Percentiles rank a stretch among this genome's conserved stretches.
phyloP scores from a whole-genome alignment of 768 basidiomycete genomes.

The Podaxis sp. region DNA sequence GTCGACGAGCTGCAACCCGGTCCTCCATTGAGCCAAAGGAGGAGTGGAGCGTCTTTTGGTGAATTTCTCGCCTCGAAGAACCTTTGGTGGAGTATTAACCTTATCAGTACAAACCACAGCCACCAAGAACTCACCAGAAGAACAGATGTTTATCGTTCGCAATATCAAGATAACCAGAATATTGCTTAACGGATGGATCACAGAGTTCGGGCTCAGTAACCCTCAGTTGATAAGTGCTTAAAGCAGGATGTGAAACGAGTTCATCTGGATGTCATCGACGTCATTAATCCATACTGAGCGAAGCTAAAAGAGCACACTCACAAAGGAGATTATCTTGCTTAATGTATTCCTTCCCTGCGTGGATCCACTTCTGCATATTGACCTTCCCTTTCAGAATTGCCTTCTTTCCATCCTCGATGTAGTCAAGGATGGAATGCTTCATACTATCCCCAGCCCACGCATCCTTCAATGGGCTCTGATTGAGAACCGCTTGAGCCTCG shows the following conservation, averaged over 20 bases:
- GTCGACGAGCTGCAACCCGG: conserved; percentile 73
- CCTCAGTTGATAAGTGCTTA: conserved; percentile 52
- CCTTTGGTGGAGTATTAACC: conserved; percentile 38
- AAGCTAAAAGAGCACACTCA: conserved; percentile 33
- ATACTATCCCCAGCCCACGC: conserved; percentile 11
- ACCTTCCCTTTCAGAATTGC: conserved; percentile 42
- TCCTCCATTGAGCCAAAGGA: conserved; percentile 90
- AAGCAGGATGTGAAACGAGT: conserved; percentile 53
- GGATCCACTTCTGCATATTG: conserved; percentile 58
- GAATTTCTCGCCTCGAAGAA: conserved; percentile 84
- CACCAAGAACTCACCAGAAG: conserved; percentile 63
- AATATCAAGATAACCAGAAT: conserved; percentile 83
- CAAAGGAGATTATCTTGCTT: conserved; percentile 72
- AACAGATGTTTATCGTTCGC: conserved; percentile 80
- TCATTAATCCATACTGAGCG: neutral
- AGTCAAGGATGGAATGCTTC: conserved; percentile 29
- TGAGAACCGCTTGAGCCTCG: conserved; percentile 6
- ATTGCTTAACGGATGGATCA: conserved; percentile 76
- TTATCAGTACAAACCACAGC: neutral
- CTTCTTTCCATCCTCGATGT: conserved; percentile 42
- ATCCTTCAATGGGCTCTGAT: neutral
- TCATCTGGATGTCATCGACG: conserved; percentile 48
- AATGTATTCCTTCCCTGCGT: conserved; percentile 63
- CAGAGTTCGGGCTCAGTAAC: conserved; percentile 71
- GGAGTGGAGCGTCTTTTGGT: conserved; percentile 76